These are phyloP conservation scores for Phaffia australis DNA, from an alignment of 768 basidiomycete genomes.

Conservation along the genomic window DNA sequence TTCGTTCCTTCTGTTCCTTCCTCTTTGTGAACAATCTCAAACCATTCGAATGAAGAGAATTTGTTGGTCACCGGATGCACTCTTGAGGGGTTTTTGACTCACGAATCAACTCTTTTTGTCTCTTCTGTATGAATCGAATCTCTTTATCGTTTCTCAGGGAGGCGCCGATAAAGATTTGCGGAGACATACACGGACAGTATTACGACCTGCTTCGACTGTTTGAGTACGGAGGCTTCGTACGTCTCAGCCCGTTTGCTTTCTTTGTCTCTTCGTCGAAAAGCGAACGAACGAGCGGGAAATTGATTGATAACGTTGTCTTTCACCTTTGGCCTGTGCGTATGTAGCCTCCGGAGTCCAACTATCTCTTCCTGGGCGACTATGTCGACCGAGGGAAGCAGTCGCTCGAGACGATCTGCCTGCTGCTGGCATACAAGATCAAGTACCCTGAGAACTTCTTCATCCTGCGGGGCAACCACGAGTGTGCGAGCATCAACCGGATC, in stretches of 20 bases:
- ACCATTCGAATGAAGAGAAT: too few relatives aligned
- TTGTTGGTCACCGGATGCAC: too few relatives aligned
- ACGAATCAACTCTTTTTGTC: too few relatives aligned
- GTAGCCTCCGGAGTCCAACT: constrained; percentile 91
- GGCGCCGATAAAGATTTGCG: constrained; percentile 99
- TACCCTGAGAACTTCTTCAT: constrained; percentile 99
- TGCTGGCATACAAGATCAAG: constrained; percentile 93
- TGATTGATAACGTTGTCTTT: too few relatives aligned
- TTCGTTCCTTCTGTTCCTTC: constrained; percentile 11
- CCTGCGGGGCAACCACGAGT: constrained; percentile 96
- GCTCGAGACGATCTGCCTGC: constrained; percentile 96
- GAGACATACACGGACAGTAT: constrained; percentile 99
- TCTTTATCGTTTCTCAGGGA: constrained; percentile 41
- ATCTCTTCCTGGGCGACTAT: constrained; percentile 98
- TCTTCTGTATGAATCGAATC: too few relatives aligned
- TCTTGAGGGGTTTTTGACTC: too few relatives aligned
- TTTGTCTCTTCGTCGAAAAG: too few relatives aligned
- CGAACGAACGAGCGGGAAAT: too few relatives aligned
- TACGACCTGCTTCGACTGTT: constrained; percentile 96
- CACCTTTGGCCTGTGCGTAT: too few relatives aligned
- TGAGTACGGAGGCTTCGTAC: constrained; percentile 85
- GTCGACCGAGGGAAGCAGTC: constrained; percentile 99
- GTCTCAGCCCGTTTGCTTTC: not conserved
- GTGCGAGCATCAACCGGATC: constrained; percentile 98
- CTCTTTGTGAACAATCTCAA: too few relatives aligned